These are phyloP conservation scores for Mycena sanguinolenta DNA, from an alignment of 768 basidiomycete genomes.

Conservation along the genomic window DNA sequence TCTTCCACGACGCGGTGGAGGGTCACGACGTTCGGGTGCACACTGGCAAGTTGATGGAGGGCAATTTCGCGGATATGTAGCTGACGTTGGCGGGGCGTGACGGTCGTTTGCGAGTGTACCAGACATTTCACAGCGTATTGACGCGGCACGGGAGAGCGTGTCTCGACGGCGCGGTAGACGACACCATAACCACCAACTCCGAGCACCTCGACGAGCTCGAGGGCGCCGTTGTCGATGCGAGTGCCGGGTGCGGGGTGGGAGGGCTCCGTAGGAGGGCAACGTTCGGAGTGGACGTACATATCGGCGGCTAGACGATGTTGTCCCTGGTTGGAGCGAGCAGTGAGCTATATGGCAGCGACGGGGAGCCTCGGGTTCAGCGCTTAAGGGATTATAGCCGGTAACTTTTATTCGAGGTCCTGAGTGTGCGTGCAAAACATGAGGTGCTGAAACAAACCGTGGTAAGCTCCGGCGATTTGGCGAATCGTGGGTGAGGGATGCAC, in stretches of 20 bases:
- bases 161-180: conserved; percentile 90
- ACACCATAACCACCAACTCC: conserved; percentile 96
- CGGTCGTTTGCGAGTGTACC: conserved; percentile 58
- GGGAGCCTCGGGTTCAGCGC: conserved; percentile 33
- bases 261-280: conserved; percentile 37
- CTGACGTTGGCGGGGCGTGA: conserved; percentile 71
- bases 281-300: conserved; percentile 34
- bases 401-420: conserved; percentile 34
- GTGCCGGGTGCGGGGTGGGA: conserved; percentile 75
- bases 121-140: conserved; percentile 96
- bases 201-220: conserved; percentile 88
- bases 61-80: conserved; percentile 92
- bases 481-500: conserved; percentile 32
- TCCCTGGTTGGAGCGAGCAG: conserved; percentile 4
- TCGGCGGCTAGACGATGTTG: conserved; percentile 2
- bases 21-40: conserved; percentile 86
- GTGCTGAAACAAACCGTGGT: conserved; percentile 40
- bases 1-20: conserved; percentile 92
- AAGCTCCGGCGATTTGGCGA: conserved; percentile 38
- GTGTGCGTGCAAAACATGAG: conserved; percentile 41
- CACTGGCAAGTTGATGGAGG: conserved; percentile 81
- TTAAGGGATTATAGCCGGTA: conserved; percentile 15
- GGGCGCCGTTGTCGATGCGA: conserved; percentile 83
- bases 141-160: conserved; percentile 58
- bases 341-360: conserved; percentile 22